Conservation (phyloP, 2,329 filamentous ascomycete species). For the Graphilbum ipis-grandicollis region DNA sequence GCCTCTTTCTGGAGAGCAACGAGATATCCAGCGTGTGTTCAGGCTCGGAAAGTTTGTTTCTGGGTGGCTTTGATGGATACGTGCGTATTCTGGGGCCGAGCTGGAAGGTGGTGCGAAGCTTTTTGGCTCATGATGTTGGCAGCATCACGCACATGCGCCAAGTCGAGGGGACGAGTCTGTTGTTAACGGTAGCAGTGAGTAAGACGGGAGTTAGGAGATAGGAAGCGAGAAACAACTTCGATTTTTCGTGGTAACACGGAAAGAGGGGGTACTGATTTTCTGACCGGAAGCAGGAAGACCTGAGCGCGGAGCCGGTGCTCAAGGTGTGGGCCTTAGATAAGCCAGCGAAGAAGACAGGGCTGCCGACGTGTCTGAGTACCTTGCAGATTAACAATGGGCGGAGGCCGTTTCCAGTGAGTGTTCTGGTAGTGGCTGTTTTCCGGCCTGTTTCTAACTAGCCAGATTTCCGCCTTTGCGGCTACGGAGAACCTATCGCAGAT, state of each 20-base stretch:
- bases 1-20: slow-evolving; percentile 62
- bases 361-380: slow-evolving; percentile 75
- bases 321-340: slow-evolving; percentile 98
- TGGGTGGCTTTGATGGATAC: slow-evolving; percentile 69
- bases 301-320: slow-evolving; percentile 70
- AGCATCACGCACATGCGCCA: slow-evolving; percentile 86
- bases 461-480: slow-evolving; percentile 78
- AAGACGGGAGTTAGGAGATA: slow-evolving; percentile 15
- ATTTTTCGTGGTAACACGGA: no score
- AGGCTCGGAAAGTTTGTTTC: slow-evolving; percentile 75
- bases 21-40: slow-evolving; percentile 73
- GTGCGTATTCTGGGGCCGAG: slow-evolving; percentile 75
- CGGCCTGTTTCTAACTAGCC: background rate
- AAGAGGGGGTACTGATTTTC: slow-evolving; percentile 1
- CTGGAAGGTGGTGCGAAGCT: slow-evolving; percentile 76
- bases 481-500: slow-evolving; percentile 82
- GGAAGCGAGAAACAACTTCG: no score
- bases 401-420: slow-evolving; percentile 72
- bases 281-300: slow-evolving; percentile 48
- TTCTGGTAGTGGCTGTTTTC: background rate
- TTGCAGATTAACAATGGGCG: slow-evolving; percentile 75
- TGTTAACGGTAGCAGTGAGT: slow-evolving; percentile 60
- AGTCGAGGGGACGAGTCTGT: slow-evolving; percentile 67
- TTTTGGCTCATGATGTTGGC: slow-evolving; percentile 67
- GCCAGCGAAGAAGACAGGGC: slow-evolving; percentile 80